Evolutionary conservation across 352 stramenopile species (phyloP).

Genomic region (Phytopythium ostracodes): DNA sequence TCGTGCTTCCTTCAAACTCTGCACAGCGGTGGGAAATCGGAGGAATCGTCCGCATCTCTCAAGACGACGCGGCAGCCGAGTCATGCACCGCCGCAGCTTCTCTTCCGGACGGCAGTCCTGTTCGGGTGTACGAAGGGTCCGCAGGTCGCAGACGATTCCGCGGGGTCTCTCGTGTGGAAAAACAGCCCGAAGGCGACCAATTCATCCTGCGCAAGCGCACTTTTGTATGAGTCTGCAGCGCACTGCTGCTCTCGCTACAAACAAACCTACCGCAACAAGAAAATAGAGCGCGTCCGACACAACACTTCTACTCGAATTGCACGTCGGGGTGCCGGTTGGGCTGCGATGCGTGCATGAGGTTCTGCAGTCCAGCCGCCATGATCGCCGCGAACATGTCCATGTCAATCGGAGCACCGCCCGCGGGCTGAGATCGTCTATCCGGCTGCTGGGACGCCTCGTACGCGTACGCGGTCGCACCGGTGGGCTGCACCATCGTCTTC

Average conservation of each 20-base stretch:
- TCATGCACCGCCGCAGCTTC: too few species aligned
- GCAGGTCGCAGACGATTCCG: slow-evolving; percentile 21
- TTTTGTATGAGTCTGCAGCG: slow-evolving; percentile 39
- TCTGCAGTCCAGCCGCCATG: slow-evolving; percentile 79
- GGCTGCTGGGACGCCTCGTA: slow-evolving; percentile 65
- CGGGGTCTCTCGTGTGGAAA: slow-evolving; percentile 55
- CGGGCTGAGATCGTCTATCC: slow-evolving; percentile 13
- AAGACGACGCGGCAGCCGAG: slow-evolving; percentile 24
- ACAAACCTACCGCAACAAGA: slow-evolving; percentile 1
- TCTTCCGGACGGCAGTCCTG: slow-evolving; percentile 27
- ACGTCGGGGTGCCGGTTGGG: slow-evolving; percentile 22
- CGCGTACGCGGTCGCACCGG: slow-evolving; percentile 70
- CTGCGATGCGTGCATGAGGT: slow-evolving; percentile 65
- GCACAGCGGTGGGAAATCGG: slow-evolving; percentile 46
- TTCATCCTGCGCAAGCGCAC: slow-evolving; percentile 64
- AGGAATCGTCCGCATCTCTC: slow-evolving; percentile 29
- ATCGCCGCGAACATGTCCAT: slow-evolving; percentile 80
- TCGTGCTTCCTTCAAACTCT: slow-evolving; percentile 22
- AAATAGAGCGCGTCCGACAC: slow-evolving; percentile 4
- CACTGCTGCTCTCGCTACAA: slow-evolving; percentile 4
- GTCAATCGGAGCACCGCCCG: slow-evolving; percentile 46
- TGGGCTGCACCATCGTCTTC: slow-evolving; percentile 82
- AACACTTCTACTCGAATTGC: slow-evolving; percentile 25
- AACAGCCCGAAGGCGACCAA: slow-evolving; percentile 15
- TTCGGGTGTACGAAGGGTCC: slow-evolving; percentile 45